These are phyloP conservation scores for Kingdonia uniflora DNA, from an alignment of 164 flowering plant species.

Conservation along the genomic window DNA sequence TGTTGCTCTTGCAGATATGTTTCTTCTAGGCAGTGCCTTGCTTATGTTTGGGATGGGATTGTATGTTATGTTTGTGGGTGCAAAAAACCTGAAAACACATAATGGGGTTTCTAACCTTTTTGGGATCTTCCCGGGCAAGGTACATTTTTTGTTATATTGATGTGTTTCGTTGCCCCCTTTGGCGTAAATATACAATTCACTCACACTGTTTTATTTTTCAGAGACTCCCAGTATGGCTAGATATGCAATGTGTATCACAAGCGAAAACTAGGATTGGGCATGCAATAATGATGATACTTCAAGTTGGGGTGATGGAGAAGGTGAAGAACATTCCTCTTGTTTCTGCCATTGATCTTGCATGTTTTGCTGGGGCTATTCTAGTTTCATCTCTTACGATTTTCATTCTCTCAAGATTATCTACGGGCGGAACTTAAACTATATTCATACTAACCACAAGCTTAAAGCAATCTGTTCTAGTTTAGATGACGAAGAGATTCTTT, in stretches of 20 bases:
- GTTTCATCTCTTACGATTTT: slow-evolving; percentile 54
- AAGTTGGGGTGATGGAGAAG: slow-evolving; percentile 76
- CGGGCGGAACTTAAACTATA: not conserved
- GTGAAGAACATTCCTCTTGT: slow-evolving; percentile 48
- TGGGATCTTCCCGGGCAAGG: slow-evolving; percentile 48
- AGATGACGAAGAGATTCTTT: no score
- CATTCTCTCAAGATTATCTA: slow-evolving; percentile 55
- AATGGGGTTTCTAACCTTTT: slow-evolving; percentile 36
- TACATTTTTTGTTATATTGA: slow-evolving; percentile 6
- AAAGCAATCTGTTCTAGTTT: no score
- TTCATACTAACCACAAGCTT: no score
- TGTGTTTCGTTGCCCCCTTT: not conserved
- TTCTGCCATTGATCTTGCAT: slow-evolving; percentile 63
- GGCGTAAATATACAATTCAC: not conserved
- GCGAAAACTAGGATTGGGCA: slow-evolving; percentile 72
- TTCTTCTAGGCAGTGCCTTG: slow-evolving; percentile 73
- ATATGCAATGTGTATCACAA: slow-evolving; percentile 40
- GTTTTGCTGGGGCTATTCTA: slow-evolving; percentile 62
- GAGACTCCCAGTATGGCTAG: slow-evolving; percentile 49
- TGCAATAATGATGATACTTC: slow-evolving; percentile 71
- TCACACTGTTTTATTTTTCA: slow-evolving; percentile 19
- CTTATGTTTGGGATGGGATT: slow-evolving; percentile 56
- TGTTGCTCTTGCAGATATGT: slow-evolving; percentile 48
- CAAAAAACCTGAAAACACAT: slow-evolving; percentile 20
- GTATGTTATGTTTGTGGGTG: slow-evolving; percentile 50